These are phyloP conservation scores for Symbiodinium natans DNA, from an alignment of 73 alveolate genomes.

Conservation along the genomic window DNA sequence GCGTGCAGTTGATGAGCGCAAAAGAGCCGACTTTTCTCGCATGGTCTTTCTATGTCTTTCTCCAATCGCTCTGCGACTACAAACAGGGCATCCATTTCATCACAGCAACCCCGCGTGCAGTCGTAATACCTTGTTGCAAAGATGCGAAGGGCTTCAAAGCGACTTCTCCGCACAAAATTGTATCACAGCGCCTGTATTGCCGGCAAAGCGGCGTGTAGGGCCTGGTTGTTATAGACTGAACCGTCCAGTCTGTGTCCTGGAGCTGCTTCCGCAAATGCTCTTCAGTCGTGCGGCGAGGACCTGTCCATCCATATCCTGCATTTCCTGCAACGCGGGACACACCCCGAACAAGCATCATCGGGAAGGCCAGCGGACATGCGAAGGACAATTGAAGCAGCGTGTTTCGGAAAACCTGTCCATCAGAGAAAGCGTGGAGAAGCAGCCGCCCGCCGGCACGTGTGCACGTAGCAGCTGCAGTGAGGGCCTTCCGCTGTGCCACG, in stretches of 20 bases:
- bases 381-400: no score
- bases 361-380: no score
- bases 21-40: no score
- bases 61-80: background rate
- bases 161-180: no score
- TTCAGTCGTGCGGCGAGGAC: slow-evolving; percentile 5
- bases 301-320: slow-evolving; percentile 4
- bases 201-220: background rate
- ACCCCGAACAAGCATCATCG: no score
- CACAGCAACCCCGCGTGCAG: background rate
- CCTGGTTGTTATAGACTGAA: background rate
- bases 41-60: no score
- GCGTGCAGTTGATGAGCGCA: no score
- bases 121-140: background rate
- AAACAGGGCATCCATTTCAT: background rate
- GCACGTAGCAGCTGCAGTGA: background rate
- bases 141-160: no score
- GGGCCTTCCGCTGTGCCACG: background rate
- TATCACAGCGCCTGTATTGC: no score
- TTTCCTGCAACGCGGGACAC: background rate
- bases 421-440: slow-evolving; percentile 19
- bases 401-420: no score
- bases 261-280: background rate
- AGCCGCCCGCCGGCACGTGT: background rate
- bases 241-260: background rate